These are phyloP conservation scores for Luzula sylvatica DNA, from an alignment of 176 grass and related monocot species.

Conservation along the genomic window DNA sequence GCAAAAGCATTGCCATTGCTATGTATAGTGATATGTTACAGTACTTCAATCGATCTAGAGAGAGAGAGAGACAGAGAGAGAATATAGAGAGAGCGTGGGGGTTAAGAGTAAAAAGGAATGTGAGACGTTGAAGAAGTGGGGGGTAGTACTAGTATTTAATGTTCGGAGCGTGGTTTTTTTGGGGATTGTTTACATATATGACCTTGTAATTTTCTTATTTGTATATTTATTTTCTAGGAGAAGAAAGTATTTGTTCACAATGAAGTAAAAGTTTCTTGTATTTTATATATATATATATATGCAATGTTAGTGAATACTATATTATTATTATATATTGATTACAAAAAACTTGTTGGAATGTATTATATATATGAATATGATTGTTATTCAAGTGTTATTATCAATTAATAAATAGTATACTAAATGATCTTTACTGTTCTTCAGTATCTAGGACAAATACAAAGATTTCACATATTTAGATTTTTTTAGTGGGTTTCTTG, in stretches of 20 bases:
- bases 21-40: slow-evolving; percentile 18
- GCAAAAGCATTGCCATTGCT: background rate
- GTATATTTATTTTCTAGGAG: background rate
- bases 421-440: too few species aligned
- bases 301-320: too few species aligned
- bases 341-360: too few species aligned
- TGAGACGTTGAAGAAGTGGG: slow-evolving; percentile 53
- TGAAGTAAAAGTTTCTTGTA: too few species aligned
- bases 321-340: too few species aligned
- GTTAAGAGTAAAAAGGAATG: slow-evolving; percentile 14
- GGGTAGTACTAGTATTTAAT: slow-evolving; percentile 71
- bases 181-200: background rate
- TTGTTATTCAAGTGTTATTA: too few species aligned
- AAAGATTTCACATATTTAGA: background rate
- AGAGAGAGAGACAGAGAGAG: background rate
- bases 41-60: background rate
- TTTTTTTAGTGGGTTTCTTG: background rate
- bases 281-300: too few species aligned
- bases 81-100: background rate
- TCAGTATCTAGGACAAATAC: too few species aligned
- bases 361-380: too few species aligned
- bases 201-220: background rate
- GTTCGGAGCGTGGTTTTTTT: slow-evolving; percentile 35
- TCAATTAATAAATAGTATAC: too few species aligned
- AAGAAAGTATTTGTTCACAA: background rate